Conservation (phyloP, 345 rosid genomes). For the Trapa incisa region DNA sequence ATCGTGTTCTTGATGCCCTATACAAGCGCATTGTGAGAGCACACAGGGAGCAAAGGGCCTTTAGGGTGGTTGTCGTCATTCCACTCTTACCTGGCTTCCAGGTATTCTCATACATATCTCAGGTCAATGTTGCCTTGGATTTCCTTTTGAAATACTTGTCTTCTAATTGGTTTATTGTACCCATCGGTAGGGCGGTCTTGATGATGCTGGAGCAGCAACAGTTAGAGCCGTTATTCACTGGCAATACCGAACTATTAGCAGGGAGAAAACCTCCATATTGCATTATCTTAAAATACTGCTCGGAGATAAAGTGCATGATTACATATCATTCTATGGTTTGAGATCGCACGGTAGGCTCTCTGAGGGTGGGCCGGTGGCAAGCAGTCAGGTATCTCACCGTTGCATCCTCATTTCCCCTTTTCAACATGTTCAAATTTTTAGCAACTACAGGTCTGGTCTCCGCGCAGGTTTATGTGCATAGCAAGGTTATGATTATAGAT, state of each 20-base stretch:
- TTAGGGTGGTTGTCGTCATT: slow-evolving; percentile 62
- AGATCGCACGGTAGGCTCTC: slow-evolving; percentile 65
- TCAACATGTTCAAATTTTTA: background rate
- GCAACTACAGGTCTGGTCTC: background rate
- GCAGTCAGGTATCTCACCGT: slow-evolving; percentile 55
- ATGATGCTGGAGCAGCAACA: slow-evolving; percentile 88
- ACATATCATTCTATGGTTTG: slow-evolving; percentile 78
- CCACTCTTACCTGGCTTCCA: slow-evolving; percentile 95
- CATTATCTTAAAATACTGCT: slow-evolving; percentile 39
- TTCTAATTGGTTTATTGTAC: slow-evolving; percentile 4
- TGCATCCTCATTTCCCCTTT: background rate
- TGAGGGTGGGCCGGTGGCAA: slow-evolving; percentile 55
- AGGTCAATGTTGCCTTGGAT: background rate
- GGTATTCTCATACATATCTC: slow-evolving; percentile 22
- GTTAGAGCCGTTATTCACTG: slow-evolving; percentile 91
- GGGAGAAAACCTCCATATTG: slow-evolving; percentile 64
- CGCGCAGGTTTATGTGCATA: slow-evolving; percentile 73
- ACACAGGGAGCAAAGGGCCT: slow-evolving; percentile 50
- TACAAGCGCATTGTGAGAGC: slow-evolving; percentile 64
- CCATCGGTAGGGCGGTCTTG: slow-evolving; percentile 59
- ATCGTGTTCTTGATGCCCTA: slow-evolving; percentile 62
- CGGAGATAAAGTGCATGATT: slow-evolving; percentile 55
- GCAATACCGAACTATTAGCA: slow-evolving; percentile 81
- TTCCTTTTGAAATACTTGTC: background rate
- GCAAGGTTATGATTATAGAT: slow-evolving; percentile 81